Base-by-base conservation (phyloP, 2,329 filamentous ascomycete genomes). In the Pseudogymnoascus verrucosus region DNA sequence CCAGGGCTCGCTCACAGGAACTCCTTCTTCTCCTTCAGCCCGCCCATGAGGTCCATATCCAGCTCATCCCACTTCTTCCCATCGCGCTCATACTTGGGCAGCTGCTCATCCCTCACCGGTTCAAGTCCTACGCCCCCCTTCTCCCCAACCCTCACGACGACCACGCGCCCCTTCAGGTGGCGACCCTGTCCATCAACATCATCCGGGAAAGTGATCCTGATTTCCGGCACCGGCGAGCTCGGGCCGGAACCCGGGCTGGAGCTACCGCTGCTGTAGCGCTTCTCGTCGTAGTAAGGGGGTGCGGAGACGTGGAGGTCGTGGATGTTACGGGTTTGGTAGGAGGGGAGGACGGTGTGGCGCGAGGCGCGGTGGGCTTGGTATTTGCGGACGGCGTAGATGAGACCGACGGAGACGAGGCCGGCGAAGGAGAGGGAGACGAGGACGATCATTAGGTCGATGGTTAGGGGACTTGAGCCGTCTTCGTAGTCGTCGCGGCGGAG, bases 151-250 rank as follows among this genome's bases (percentile, higher is more conserved):
- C 91, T 86, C 63, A 99, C 93, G 37, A 98, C 86, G 21, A 99
- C 89, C 61, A 98, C 92, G 34, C 93, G 87, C 36, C 93, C 93
- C 68, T 89, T 91, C 79, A 89, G 89, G 70, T 84, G 83, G 76
- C 87, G 91, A 69, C 93, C 93, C 63, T 85, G 80, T 69, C 91
- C 90, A 73, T 97, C 93, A 70, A 96, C 88, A 80, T 98, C 95
- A 71, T 96, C 91, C 14, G 95, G 95, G 80, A 99, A 98, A 37
- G 95, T 98, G 76, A 99, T 96, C 77, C 93, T 91, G 72, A 99
- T 99, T 78, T 98, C 90, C 19, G 95, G 95, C 28, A 98, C 84
- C n/a, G 89, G 88, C 54, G 89, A 90, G 70, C 89, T 80, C 21
- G 93, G 90, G 14, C 91, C 88, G 67, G 86, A 89, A 65, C 83